Percentiles rank a stretch among this genome's conserved stretches.
These are phyloP conservation scores for Brassica napus DNA, from an alignment of 345 rosid genomes.

Conservation along the genomic window Da-Ae NC_063446.1:5042001-5042500, in stretches of 20 bases:
- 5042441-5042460: conserved; percentile 94
- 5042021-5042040: conserved; percentile 84
- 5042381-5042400: conserved; percentile 85
- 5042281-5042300: conserved; percentile 73
- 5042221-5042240: conserved; percentile 97
- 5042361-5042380: conserved; percentile 82
- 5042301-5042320: conserved; percentile 92
- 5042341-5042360: conserved; percentile 95
- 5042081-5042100: conserved; percentile 92
- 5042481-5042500: conserved; percentile 94
- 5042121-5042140: conserved; percentile 85
- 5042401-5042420: conserved; percentile 88
- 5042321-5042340: conserved; percentile 99
- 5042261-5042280: conserved; percentile 88
- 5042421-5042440: conserved; percentile 88
- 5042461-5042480: conserved; percentile 79
- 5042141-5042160: conserved; percentile 52
- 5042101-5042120: conserved; percentile 94
- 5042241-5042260: conserved; percentile 87
- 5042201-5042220: conserved; percentile 89
- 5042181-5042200: conserved; percentile 96
- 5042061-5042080: conserved; percentile 86
- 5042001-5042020: conserved; percentile 83
- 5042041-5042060: conserved; percentile 88
- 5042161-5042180: conserved; percentile 92